Base-by-base conservation (phyloP, 495 filamentous ascomycete species). In the Neurospora sp. region DNA sequence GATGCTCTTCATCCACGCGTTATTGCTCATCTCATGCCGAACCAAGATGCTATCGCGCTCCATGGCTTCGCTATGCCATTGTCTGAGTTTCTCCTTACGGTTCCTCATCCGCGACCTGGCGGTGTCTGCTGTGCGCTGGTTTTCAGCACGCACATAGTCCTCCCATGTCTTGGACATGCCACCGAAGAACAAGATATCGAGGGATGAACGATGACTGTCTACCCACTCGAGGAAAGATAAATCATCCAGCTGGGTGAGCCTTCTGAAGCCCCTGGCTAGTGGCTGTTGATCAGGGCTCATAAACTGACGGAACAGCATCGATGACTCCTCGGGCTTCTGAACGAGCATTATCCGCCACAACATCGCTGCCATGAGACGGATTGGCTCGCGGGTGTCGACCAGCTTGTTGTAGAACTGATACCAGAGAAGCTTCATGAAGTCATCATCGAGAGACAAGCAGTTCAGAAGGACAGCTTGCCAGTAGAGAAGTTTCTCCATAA, bases 381-480 rank as follows among this genome's bases (percentile, higher is more conserved):
- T 88, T 14, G 84, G 80, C 41, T 87, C 79, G 69, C 90, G 82
- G 5, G 83, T 77, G 73, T 91, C 90, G 44, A 95, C 88, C 66
- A 98, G 81, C 76, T 92, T 94, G 40, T 88, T 89, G 81, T 98
- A 98, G 8, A 99, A 88, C 59, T 96, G 87, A 76, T 96, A 98
- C 85, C 93, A 97, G 20, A 98, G 86, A 8, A 98, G 82, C 69
- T 91, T 90, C 77, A 97, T 86, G 77, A 92, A 91, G 14, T 92
- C 89, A 27, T 90, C 88, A 70, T 97, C 93, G 3, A 86, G 84
- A 31, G 93, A 90, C 9, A 93, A 87, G 38, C 91, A 87, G 39
- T 89, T 89, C n/a, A 98, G 84, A 41, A 98, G 87, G 35, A 97
- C 92, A 14, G 92, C 92, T 79, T 98, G 96, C 96, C 96, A 99